Evolutionary conservation across 2,329 filamentous ascomycete species (phyloP).

Genomic region (Paecilomyces fulvus): DNA sequence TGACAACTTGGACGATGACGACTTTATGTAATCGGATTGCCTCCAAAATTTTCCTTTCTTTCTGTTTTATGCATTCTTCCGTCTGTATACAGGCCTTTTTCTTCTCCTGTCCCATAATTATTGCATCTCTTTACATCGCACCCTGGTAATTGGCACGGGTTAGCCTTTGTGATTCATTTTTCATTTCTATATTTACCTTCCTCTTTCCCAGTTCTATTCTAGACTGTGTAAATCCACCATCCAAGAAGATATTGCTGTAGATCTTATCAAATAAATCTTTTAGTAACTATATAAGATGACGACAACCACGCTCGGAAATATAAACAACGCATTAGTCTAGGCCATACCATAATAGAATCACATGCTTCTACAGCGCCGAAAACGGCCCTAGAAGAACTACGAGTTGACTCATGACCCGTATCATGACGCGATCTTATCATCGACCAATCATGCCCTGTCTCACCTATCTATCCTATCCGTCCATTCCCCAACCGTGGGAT

Average conservation of each 20-base stretch:
- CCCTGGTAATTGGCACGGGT: neutral
- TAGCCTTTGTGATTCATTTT: neutral
- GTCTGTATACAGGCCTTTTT: neutral
- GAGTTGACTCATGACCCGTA: neutral
- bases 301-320: too few relatives aligned
- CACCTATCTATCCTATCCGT: neutral
- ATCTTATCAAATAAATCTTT: neutral
- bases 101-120: neutral
- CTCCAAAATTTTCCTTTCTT: neutral
- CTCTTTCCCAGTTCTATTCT: neutral
- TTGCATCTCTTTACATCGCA: neutral
- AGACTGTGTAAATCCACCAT: neutral
- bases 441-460: neutral
- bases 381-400: too few relatives aligned
- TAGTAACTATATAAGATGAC: neutral
- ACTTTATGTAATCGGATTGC: constrained; percentile 34
- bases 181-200: neutral
- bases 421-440: neutral
- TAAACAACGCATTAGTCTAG: too few relatives aligned
- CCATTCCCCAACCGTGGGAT: neutral
- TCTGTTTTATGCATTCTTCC: neutral
- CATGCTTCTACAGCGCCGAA: too few relatives aligned
- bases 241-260: neutral
- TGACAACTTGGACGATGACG: constrained; percentile 65
- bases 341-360: too few relatives aligned